Conservation (phyloP, 2,329 filamentous ascomycete genomes). For the Fusarium lateritium region DNA sequence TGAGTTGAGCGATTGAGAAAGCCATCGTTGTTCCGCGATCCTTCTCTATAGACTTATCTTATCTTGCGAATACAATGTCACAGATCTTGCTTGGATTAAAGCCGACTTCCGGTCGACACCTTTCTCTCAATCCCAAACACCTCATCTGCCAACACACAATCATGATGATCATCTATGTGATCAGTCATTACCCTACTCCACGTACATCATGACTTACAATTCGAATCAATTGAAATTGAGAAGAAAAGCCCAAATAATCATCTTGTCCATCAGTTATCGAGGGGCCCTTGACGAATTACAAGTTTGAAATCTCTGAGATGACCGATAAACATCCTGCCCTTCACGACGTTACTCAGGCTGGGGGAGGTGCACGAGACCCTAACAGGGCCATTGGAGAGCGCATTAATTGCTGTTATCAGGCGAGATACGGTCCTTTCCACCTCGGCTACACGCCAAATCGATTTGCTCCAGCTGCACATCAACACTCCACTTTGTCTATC, state of each 20-base stretch:
- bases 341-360: constrained; percentile 3
- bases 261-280: neutral
- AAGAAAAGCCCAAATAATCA: neutral
- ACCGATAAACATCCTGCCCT: neutral
- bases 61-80: neutral
- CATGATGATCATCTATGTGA: constrained; percentile 28
- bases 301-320: constrained; percentile 16
- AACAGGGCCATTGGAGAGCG: neutral
- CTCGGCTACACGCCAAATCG: neutral
- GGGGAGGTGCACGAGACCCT: neutral
- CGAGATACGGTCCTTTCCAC: neutral
- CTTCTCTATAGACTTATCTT: neutral
- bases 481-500: constrained; percentile 11
- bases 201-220: neutral
- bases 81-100: neutral
- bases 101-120: neutral
- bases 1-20: neutral
- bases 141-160: constrained; percentile 16
- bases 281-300: neutral
- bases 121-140: neutral
- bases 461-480: neutral
- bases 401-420: neutral
- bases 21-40: neutral
- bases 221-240: neutral
- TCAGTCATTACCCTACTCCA: constrained; percentile 18